Evolutionary conservation across 345 rosid species (phyloP), one percentile per base, ranked within the genome.

Genomic region (Eucalyptus pauciflora): DNA sequence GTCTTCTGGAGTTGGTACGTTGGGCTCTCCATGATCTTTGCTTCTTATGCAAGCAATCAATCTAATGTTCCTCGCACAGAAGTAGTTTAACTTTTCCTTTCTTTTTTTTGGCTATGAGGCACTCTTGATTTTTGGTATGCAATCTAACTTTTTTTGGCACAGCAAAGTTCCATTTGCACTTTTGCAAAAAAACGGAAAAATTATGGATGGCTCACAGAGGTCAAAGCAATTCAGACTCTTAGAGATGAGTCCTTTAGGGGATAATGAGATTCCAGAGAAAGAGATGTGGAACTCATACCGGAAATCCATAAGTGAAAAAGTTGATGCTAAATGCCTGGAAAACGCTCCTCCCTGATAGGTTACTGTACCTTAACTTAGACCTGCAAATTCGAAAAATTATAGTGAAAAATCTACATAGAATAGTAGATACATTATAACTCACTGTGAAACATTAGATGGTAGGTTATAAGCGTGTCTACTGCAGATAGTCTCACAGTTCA

Each of bases 231-330:
- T 37, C 43, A 41, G 48, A 33, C 17, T 64, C 83, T 76, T 20
- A 41, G 29, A 20, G 85, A 76, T 20, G 48, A 76, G 33, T 29
- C 17, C 69, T 62, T 13, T 62, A 62, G 69, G 69, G 29, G 85
- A 76, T 76, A 76, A 76, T 41, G 85, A 41, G 48, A 76, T 41
- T 76, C 85, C 45, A 76, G 48, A 41, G 29, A 20, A 76, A 71
- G 8, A 31, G 87, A 50, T 31, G 27, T 60, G 85, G 88, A n/a
- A 87, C 86, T 43, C 93, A 22, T 92, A 92, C 94, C 87, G 93
- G 93, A 88, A 93, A 92, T 85, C 94, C 94, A 83, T 93, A 92
- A 88, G 94, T 92, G 88, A 93, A 93, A 89, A 92, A 93, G 91
- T 93, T 93, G 51, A 93, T 91, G 88, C 91, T 90, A 88, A 92